Conservation (phyloP, 805 yeast genomes). For the Kluyveromyces nonfermentans region DNA sequence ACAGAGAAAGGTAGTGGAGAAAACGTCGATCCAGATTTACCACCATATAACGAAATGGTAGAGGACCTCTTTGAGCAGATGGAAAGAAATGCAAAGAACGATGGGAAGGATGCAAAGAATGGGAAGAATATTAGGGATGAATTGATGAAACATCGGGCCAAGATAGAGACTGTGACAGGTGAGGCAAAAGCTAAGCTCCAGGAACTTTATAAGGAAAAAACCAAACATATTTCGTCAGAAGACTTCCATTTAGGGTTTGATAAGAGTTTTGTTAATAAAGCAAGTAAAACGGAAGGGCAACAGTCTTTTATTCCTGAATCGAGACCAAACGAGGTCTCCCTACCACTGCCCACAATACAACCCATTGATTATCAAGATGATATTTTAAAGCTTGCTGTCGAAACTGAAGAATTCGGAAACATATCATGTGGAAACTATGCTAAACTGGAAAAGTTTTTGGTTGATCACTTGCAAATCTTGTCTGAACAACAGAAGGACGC, state of each 20-base stretch:
- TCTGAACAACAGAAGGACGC: conserved; percentile 85
- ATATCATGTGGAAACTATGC: conserved; percentile 41
- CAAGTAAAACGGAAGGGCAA: conserved; percentile 19
- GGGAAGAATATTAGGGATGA: conserved; percentile 33
- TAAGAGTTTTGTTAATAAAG: conserved; percentile 66
- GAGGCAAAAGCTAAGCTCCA: conserved; percentile 60
- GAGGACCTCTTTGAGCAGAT: conserved; percentile 81
- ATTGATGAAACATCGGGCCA: conserved; percentile 50
- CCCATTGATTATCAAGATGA: conserved; percentile 31
- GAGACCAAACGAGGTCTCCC: conserved; percentile 2
- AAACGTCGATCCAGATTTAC: conserved; percentile 37
- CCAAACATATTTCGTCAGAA: conserved; percentile 72
- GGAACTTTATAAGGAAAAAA: conserved; percentile 60
- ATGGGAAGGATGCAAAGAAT: conserved; percentile 34
- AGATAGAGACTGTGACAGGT: conserved; percentile 55
- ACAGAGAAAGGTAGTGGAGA: conserved; percentile 43
- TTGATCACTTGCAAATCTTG: conserved; percentile 57
- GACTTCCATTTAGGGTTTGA: conserved; percentile 92
- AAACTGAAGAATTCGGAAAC: conserved; percentile 55
- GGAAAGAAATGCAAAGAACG: conserved; percentile 46
- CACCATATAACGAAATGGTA: conserved; percentile 85
- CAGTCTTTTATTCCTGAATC: conserved; percentile 2
- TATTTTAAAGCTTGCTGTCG: conserved; percentile 48
- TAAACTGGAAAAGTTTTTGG: conserved; percentile 43
- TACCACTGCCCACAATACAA: conserved; percentile 13